Base-by-base conservation (phyloP, 148 eudicot species). In the Arbutus unedo region DNA sequence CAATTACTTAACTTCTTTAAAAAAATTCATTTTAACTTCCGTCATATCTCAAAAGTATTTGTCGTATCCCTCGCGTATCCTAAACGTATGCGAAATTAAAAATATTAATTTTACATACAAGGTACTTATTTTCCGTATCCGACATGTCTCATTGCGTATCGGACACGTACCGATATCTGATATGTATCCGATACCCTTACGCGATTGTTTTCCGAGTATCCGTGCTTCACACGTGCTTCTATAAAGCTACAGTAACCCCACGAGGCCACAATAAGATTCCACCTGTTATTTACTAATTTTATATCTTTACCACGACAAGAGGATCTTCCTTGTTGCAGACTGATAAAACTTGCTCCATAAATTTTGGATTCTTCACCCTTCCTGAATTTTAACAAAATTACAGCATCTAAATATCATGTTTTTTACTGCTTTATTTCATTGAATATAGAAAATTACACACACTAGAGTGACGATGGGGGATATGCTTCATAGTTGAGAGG, bases 301-400 rank as follows among this genome's bases (percentile, higher is more conserved):
- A 5, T 15, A n/a, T 53, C 31, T 13, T 79, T 91, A 93, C 94
- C 96, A 93, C 94, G 11, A 93, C 68, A 11, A 91, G 82, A 44
- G 73, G 85, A 80, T 89, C 91, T 68, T 89, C 93, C 83, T 80
- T 86, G 79, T 70, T 50, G 54, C 84, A 91, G 71, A 85, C 79
- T 6, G 89, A 71, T 47, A 81, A 77, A 74, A 91, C 92, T 80
- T 88, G 90, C 77, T 89, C 89, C 87, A 91, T 25, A 79, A 93
- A 93, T 14, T 86, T 70, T 0, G 91, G 87, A 85, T 93, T 90
- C 79, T 89, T 91, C 78, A 89, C 89, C 77, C 92, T 89, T 7
- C 94, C 97, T 93, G 86, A 48, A 67, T 81, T 23, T 76, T 16
- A 18, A 45, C 5, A 41, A 43, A 15, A 50, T 49, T 8, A 7